These are phyloP conservation scores for Cladorrhinum sp. DNA, from an alignment of 2,329 filamentous ascomycete species.

Conservation along the genomic window DNA sequence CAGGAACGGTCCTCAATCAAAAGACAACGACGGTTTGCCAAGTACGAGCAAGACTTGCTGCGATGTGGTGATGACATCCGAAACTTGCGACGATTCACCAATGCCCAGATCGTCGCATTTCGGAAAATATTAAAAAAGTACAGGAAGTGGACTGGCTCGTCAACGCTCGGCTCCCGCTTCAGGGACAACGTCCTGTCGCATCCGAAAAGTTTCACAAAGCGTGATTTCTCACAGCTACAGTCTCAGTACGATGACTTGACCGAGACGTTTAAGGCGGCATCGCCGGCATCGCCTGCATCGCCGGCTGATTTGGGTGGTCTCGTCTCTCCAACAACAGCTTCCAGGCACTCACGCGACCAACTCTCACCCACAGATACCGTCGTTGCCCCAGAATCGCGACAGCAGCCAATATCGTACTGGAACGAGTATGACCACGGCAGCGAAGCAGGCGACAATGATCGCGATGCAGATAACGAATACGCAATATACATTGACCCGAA, in stretches of 20 bases:
- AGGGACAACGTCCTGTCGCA: slow-evolving; percentile 62
- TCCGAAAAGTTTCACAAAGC: slow-evolving; percentile 68
- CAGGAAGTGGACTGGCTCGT: slow-evolving; percentile 79
- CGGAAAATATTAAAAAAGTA: slow-evolving; percentile 85
- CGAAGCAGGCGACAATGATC: slow-evolving; percentile 56
- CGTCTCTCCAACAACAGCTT: slow-evolving; percentile 14
- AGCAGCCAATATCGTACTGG: slow-evolving; percentile 60
- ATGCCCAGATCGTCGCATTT: slow-evolving; percentile 72
- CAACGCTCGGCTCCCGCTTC: slow-evolving; percentile 62
- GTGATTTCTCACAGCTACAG: slow-evolving; percentile 58
- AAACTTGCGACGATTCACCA: slow-evolving; percentile 67
- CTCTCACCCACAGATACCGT: slow-evolving; percentile 22
- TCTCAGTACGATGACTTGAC: slow-evolving; percentile 51
- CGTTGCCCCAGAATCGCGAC: slow-evolving; percentile 14
- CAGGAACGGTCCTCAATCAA: slow-evolving; percentile 40
- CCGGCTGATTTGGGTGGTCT: slow-evolving; percentile 30
- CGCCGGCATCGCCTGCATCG: no score
- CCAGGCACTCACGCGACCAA: slow-evolving; percentile 15
- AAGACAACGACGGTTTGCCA: slow-evolving; percentile 51
- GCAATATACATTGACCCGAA: slow-evolving; percentile 73
- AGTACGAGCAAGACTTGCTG: slow-evolving; percentile 51
- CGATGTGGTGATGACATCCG: slow-evolving; percentile 69
- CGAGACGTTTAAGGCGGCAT: slow-evolving; percentile 44
- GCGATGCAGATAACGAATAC: slow-evolving; percentile 50
- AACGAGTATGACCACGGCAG: slow-evolving; percentile 85